Evolutionary conservation across 495 filamentous ascomycete genomes (phyloP).

Genomic region (Beverwykella pulmonaria): DNA sequence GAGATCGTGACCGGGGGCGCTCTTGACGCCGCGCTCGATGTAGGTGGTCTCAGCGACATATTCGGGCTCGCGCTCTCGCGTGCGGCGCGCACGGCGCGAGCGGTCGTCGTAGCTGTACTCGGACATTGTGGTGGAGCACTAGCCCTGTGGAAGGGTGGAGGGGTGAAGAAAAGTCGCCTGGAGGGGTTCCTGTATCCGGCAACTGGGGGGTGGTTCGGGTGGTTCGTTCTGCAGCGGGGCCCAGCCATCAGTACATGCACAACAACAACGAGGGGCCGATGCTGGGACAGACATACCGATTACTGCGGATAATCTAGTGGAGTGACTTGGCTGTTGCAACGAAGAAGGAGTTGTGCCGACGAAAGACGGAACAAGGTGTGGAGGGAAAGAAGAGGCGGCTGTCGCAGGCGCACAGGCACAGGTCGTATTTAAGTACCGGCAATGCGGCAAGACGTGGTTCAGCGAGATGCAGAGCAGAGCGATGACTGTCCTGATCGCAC

Average conservation of each 20-base stretch:
- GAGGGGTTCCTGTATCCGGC: neutral
- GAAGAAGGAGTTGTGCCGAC: constrained; percentile 28
- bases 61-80: constrained; percentile 48
- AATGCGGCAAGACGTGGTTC: neutral
- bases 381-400: neutral
- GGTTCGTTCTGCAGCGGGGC: constrained; percentile 6
- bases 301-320: constrained; percentile 22
- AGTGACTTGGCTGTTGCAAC: constrained; percentile 21
- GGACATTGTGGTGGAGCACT: constrained; percentile 30
- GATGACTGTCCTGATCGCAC: constrained; percentile 19
- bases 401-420: constrained; percentile 2
- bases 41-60: constrained; percentile 48
- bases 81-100: constrained; percentile 37
- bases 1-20: constrained; percentile 44
- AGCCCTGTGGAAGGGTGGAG: neutral
- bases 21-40: constrained; percentile 47
- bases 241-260: neutral
- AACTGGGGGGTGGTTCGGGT: constrained; percentile 1
- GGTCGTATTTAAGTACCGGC: constrained; percentile 16
- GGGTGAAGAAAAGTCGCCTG: neutral
- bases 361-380: constrained; percentile 23
- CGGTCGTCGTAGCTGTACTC: constrained; percentile 43
- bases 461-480: neutral
- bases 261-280: neutral
- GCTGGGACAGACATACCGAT: constrained; percentile 13